Evolutionary conservation across 139 green algal species (phyloP).

Genomic region (Trebouxia sp.): DNA sequence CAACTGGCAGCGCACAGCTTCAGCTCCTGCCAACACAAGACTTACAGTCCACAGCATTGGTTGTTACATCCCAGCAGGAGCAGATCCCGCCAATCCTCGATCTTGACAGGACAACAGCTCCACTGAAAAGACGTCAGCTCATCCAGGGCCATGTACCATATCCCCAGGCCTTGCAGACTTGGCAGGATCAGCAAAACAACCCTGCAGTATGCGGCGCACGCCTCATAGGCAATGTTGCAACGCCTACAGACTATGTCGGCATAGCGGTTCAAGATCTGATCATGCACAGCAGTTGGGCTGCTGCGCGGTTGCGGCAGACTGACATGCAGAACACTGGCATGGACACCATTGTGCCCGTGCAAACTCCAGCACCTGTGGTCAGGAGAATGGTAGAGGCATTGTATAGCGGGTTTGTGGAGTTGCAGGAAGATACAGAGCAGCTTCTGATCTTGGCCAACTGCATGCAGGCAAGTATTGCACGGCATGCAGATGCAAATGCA

Average conservation of each 20-base stretch:
- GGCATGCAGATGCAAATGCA: neutral
- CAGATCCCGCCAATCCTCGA: neutral
- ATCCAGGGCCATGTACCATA: neutral
- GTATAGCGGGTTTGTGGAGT: neutral
- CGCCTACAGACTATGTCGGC: neutral
- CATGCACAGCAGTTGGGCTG: neutral
- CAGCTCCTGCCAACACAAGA: too few relatives aligned
- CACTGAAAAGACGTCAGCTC: neutral
- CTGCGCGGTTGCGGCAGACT: neutral
- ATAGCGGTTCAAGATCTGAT: neutral
- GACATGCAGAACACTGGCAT: neutral
- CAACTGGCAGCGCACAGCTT: too few relatives aligned
- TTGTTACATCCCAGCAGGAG: neutral
- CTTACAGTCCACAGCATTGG: too few relatives aligned
- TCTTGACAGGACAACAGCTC: neutral
- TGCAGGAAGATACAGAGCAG: neutral
- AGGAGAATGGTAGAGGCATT: neutral
- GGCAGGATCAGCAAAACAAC: slow-evolving; percentile 6
- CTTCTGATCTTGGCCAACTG: neutral
- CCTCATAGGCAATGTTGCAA: neutral
- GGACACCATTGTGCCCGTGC: neutral
- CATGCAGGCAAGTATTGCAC: neutral
- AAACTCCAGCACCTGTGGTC: neutral
- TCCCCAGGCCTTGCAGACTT: neutral
- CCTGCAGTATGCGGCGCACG: neutral